phyloP scores from a whole-genome alignment of 169 alveolate genomes.

The Pseudocohnilembus persalinus region DNA sequence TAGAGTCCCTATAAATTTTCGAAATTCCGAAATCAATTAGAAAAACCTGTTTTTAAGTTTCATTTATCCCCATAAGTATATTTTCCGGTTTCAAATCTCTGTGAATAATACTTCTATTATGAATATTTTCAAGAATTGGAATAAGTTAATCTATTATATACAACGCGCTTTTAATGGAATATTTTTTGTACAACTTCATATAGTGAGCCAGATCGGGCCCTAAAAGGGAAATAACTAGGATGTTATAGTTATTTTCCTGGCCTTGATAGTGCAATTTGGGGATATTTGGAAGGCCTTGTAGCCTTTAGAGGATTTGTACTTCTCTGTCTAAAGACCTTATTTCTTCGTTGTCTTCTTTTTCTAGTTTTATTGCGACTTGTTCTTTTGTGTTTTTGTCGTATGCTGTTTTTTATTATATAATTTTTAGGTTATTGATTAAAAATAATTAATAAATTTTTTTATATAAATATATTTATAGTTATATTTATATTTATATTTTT shows the following conservation, averaged over 20 bases:
- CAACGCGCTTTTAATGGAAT: constrained; percentile 44
- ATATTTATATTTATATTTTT: too few relatives aligned
- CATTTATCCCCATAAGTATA: constrained; percentile 45
- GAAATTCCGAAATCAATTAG: constrained; percentile 58
- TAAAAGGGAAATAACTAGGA: constrained; percentile 54
- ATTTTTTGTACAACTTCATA: constrained; percentile 45
- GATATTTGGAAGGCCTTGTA: constrained; percentile 23
- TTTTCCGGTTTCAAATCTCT: constrained; percentile 63
- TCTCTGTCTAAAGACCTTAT: constrained; percentile 31
- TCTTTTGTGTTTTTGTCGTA: constrained; percentile 37
- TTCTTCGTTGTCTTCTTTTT: constrained; percentile 44
- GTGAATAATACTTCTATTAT: constrained; percentile 46
- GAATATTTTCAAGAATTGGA: constrained; percentile 40
- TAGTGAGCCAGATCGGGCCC: constrained; percentile 53
- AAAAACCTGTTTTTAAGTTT: constrained; percentile 46
- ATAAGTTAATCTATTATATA: constrained; percentile 39
- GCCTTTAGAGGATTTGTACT: constrained; percentile 32
- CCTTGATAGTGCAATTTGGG: constrained; percentile 47
- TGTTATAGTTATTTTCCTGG: constrained; percentile 49
- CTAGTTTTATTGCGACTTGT: constrained; percentile 37
- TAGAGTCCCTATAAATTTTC: constrained; percentile 44
- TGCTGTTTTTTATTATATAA: not conserved
- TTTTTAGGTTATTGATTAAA: too few relatives aligned
- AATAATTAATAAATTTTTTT: too few relatives aligned
- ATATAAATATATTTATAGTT: too few relatives aligned